Percentiles rank a stretch among this genome's conserved stretches.
These are phyloP conservation scores for Saccharomyces hybrid DNA, from an alignment of 1,139 yeast genomes.

Conservation along the genomic window DNA sequence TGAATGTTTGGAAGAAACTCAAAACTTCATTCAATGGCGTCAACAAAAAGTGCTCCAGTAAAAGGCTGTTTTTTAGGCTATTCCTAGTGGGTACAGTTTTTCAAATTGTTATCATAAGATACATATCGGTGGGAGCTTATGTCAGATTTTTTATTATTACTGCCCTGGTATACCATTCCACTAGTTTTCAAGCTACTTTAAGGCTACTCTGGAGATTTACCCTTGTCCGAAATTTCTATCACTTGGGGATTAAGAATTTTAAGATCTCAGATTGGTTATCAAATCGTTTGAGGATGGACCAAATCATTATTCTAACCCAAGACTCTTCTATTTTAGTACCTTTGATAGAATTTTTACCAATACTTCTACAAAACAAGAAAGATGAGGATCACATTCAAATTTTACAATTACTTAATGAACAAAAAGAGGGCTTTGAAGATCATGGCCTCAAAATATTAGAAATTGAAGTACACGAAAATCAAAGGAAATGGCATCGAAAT, in stretches of 20 bases:
- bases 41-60: neutral
- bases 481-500: conserved; percentile 26
- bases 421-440: neutral
- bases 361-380: neutral
- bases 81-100: conserved; percentile 9
- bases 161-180: conserved; percentile 20
- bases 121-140: conserved; percentile 13
- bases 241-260: conserved; percentile 8
- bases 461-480: conserved; percentile 17
- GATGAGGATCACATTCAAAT: neutral
- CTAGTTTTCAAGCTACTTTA: conserved; percentile 26
- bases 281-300: conserved; percentile 1
- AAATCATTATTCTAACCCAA: conserved; percentile 4
- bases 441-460: conserved; percentile 14
- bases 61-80: neutral
- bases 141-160: conserved; percentile 6
- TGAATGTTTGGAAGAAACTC: conserved; percentile 6
- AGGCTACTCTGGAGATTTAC: conserved; percentile 26
- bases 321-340: neutral
- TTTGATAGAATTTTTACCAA: neutral
- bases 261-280: conserved; percentile 2
- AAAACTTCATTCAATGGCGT: neutral
- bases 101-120: conserved; percentile 13
- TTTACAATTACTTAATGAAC: neutral
- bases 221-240: conserved; percentile 17